Evolutionary conservation across 805 yeast species (phyloP).

Genomic region (Sporopachydermia quercuum): DNA sequence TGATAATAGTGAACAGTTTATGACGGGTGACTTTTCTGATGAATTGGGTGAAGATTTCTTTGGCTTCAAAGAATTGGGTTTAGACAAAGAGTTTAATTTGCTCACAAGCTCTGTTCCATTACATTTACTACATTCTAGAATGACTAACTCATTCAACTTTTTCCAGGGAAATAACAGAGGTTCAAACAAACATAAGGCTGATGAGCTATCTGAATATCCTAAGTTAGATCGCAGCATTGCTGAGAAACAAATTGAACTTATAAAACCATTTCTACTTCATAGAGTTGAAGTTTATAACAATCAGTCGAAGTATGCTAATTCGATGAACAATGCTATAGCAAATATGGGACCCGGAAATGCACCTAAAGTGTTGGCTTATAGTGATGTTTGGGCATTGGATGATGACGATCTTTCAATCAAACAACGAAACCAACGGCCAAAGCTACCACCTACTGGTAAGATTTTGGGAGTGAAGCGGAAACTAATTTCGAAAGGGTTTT

Average conservation of each 20-base stretch:
- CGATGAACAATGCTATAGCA: neutral
- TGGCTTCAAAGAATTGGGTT: conserved; percentile 87
- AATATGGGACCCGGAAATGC: conserved; percentile 1
- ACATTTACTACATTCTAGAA: conserved; percentile 67
- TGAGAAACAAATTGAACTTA: conserved; percentile 36
- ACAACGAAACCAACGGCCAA: conserved; percentile 57
- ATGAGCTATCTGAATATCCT: conserved; percentile 34
- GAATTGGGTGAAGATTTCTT: conserved; percentile 96
- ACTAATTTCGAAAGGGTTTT: conserved; percentile 35
- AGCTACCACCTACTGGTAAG: conserved; percentile 85
- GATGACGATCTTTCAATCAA: conserved; percentile 79
- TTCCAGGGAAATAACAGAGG: conserved; percentile 18
- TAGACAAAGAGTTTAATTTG: conserved; percentile 83
- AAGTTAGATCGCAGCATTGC: conserved; percentile 38
- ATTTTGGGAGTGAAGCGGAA: conserved; percentile 58
- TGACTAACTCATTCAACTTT: conserved; percentile 33
- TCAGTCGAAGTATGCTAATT: neutral
- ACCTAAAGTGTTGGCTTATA: conserved; percentile 10
- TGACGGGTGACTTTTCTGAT: conserved; percentile 87
- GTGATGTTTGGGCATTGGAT: conserved; percentile 45
- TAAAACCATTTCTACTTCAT: conserved; percentile 37
- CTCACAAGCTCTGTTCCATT: conserved; percentile 78
- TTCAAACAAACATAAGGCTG: conserved; percentile 41
- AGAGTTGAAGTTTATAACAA: conserved; percentile 15
- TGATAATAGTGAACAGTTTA: conserved; percentile 86